These are phyloP conservation scores for Aspergillus sp. DNA, from an alignment of 2,329 filamentous ascomycete genomes.

Conservation along the genomic window DNA sequence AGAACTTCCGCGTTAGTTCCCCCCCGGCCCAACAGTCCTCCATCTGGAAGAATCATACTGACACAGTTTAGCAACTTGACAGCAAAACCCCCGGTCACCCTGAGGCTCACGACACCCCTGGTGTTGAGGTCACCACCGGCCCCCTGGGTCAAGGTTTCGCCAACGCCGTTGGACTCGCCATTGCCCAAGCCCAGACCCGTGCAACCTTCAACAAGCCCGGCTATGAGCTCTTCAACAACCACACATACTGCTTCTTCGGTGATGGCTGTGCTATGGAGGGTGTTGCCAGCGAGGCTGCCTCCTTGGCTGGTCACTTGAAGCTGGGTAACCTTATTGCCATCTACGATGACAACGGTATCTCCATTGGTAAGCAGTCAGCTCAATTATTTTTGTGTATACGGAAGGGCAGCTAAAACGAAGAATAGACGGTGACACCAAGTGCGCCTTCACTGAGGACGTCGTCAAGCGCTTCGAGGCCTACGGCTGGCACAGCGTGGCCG, in stretches of 20 bases:
- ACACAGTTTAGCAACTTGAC: constrained; percentile 50
- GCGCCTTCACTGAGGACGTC: constrained; percentile 95
- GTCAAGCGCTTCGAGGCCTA: constrained; percentile 91
- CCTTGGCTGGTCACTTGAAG: constrained; percentile 89
- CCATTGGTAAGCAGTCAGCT: constrained; percentile 48
- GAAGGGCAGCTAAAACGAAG: neutral
- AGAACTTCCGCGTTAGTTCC: constrained; percentile 81
- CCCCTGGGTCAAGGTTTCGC: constrained; percentile 95
- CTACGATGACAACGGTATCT: constrained; percentile 99
- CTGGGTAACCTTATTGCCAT: constrained; percentile 94
- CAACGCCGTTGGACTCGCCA: constrained; percentile 96
- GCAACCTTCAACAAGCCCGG: constrained; percentile 95
- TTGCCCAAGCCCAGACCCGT: constrained; percentile 85
- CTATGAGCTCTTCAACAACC: constrained; percentile 85
- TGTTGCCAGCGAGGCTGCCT: constrained; percentile 86
- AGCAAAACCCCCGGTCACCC: constrained; percentile 92
- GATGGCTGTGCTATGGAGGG: constrained; percentile 99
- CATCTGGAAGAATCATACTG: constrained; percentile 1
- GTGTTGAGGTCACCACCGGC: constrained; percentile 95
- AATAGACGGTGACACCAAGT: constrained; percentile 85
- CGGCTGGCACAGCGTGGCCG: constrained; percentile 84
- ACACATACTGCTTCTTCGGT: constrained; percentile 94
- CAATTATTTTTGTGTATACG: neutral
- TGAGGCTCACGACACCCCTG: constrained; percentile 91
- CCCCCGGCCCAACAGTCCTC: neutral